Evolutionary conservation across 306 rosid species (phyloP).

Genomic region (Sicyos edulis): DNA sequence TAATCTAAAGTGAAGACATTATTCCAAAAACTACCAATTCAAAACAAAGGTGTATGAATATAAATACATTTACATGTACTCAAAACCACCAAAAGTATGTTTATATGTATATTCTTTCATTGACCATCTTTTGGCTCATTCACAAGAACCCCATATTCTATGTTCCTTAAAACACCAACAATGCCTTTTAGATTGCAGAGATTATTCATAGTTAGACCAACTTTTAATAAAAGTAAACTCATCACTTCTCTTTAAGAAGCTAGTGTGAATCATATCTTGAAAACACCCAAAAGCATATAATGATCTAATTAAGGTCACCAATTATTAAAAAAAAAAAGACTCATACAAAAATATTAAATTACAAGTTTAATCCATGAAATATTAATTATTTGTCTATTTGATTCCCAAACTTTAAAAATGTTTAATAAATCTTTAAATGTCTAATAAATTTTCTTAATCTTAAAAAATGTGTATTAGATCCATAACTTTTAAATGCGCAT

Average conservation of each 20-base stretch:
- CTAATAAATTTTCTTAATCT: too few relatives aligned
- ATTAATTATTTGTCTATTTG: too few relatives aligned
- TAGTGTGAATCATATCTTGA: not conserved
- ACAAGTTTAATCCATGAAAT: too few relatives aligned
- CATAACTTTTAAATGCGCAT: too few relatives aligned
- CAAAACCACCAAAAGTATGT: constrained; percentile 14
- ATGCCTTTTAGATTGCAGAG: not conserved
- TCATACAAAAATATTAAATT: too few relatives aligned
- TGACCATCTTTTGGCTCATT: constrained; percentile 17
- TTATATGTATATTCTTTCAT: too few relatives aligned
- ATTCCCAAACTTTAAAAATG: too few relatives aligned
- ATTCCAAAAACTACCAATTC: not conserved
- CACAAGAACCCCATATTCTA: constrained; percentile 17
- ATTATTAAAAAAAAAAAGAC: not conserved
- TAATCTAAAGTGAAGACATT: not conserved
- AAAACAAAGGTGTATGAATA: not conserved
- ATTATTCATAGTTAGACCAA: not conserved
- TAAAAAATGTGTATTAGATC: too few relatives aligned
- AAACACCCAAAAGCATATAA: not conserved
- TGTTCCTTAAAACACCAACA: constrained; percentile 20
- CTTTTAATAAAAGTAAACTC: constrained; percentile 10
- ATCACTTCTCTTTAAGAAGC: not conserved
- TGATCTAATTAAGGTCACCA: not conserved
- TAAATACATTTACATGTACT: not conserved
- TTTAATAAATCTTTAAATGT: too few relatives aligned